Evolutionary conservation across 306 rosid genomes (phyloP).

Genomic region (Prunus padus): DNA sequence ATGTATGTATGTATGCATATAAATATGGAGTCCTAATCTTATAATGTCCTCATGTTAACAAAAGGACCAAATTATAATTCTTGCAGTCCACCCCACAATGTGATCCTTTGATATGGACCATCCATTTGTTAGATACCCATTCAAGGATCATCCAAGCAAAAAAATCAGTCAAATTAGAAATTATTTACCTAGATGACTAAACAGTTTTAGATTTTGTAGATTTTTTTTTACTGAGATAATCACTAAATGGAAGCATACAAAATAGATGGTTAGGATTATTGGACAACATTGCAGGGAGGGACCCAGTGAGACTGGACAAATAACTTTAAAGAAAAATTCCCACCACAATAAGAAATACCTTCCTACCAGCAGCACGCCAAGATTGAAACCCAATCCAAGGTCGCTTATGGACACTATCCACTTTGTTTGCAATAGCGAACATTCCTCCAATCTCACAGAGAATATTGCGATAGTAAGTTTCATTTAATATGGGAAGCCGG

Average conservation of each 20-base stretch:
- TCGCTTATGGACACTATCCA: conserved; percentile 77
- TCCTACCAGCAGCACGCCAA: conserved; percentile 98
- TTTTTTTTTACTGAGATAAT: neutral
- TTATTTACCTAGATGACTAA: neutral
- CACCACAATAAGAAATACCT: conserved; percentile 62
- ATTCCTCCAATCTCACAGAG: conserved; percentile 96
- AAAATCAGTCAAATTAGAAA: neutral
- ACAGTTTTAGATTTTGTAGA: neutral
- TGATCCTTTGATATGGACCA: neutral
- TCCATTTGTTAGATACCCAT: neutral
- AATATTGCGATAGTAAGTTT: conserved; percentile 59
- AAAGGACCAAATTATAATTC: neutral
- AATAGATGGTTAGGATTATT: neutral
- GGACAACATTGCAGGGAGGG: neutral
- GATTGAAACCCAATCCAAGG: conserved; percentile 99
- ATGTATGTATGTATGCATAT: neutral
- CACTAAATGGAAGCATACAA: neutral
- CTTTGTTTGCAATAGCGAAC: conserved; percentile 86
- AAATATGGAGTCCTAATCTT: neutral
- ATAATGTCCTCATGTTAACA: neutral
- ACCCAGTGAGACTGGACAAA: neutral
- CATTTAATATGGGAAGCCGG: conserved; percentile 74
- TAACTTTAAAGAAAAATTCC: conserved; percentile 7
- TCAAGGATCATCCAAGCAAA: neutral
- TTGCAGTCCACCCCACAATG: neutral